Evolutionary conservation across 78 protist genomes (phyloP), one percentile per base, ranked within the genome.

Genomic region (Chrysochromulina tobinii): DNA sequence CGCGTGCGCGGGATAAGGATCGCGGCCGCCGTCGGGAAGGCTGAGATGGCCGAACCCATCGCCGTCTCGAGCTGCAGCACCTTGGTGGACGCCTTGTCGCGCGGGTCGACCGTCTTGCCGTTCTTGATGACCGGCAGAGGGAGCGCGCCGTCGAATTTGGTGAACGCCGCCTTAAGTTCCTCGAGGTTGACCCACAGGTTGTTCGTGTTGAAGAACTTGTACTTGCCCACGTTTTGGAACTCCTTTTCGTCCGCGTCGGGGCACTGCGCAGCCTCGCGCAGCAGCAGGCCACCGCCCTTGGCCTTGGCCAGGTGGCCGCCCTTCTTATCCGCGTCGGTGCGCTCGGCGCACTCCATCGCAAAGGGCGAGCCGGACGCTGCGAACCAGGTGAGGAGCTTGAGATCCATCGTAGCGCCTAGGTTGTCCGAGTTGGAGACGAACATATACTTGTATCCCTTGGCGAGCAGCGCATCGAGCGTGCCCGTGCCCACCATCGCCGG

Each of bases 341-440:
- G 50, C 11, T 5, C 11, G 55, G 99, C 96, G 51, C 96, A 98
- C 94, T 99, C 99, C 98, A 98, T 97, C 81, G 95, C 75, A 21
- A 79, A 79, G 15, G 87, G 87, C 25, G 87, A 59, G 57, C 87
- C 87, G 5, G 50, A 8, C 27, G 15, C 1, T 7, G 64, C 87
- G 48, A 79, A 79, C 59, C 61, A 54, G 51, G 87, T 79, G 48
- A 79, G 87, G 12, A 79, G 87, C 64, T 18, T 68, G 38, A 81
- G 89, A 85, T 98, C 98, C 53, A 98, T 96, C 27, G 97, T 96
- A 2, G 99, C 99, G 69, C 99, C 99, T 23, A 99, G 97, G 93
- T 99, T 99, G 96, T 99, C 99, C 58, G 94, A 92, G 94, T 99
- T 99, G 81, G 99, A 96, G 85, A 99, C 88, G 93, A 99, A 99